Evolutionary conservation across 2,329 filamentous ascomycete species (phyloP).

Genomic region (Fusarium subtropicale): DNA sequence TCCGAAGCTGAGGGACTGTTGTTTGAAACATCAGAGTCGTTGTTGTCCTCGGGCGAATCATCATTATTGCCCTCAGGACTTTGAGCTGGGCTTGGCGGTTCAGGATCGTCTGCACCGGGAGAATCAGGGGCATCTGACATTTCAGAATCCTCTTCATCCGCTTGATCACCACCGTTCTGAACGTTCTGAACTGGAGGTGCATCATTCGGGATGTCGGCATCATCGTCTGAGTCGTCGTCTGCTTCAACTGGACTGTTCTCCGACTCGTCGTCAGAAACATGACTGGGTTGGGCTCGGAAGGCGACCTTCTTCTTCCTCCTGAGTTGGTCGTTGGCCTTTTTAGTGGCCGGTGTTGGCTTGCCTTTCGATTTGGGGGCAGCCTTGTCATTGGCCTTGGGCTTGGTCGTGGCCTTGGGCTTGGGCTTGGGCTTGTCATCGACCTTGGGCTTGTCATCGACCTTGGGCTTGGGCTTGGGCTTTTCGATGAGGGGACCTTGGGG

Average conservation of each 20-base stretch:
- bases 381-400: slow-evolving; percentile 16
- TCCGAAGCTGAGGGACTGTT: background rate
- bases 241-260: background rate
- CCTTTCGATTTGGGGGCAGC: slow-evolving; percentile 18
- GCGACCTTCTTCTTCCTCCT: slow-evolving; percentile 7
- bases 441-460: too few species aligned
- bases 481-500: slow-evolving; percentile 2
- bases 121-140: background rate
- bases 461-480: slow-evolving; percentile 2
- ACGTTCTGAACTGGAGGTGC: background rate
- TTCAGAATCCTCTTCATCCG: background rate
- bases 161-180: background rate
- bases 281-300: background rate
- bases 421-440: too few species aligned
- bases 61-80: background rate
- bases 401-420: too few species aligned
- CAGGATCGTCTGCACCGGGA: background rate
- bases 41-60: background rate
- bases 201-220: background rate
- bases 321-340: background rate
- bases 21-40: background rate
- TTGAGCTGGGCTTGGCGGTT: background rate
- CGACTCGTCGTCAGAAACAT: background rate
- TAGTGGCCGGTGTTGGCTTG: background rate
- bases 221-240: background rate